Percentiles rank a stretch among this genome's conserved stretches.
Conservation (phyloP, 2,329 filamentous ascomycete genomes). For the Trichophyton simii region DNA sequence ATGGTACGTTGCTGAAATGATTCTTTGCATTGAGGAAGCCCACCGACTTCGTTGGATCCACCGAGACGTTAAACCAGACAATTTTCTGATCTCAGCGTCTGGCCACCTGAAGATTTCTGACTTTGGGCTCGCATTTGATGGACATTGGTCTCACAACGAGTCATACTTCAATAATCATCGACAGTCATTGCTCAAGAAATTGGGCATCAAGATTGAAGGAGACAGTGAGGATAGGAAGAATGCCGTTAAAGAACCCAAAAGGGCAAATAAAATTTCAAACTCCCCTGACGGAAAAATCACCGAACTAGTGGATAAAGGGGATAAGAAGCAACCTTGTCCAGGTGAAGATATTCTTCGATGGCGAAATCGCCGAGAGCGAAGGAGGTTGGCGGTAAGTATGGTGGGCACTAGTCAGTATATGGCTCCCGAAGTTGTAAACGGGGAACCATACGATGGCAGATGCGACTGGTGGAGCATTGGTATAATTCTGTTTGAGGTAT, state of each 20-base stretch:
- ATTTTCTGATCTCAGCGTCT: conserved; percentile 78
- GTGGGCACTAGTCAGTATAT: conserved; percentile 97
- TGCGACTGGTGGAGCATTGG: conserved; percentile 98
- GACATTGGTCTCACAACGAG: conserved; percentile 86
- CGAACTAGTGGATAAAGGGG: conserved; percentile 23
- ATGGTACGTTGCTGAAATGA: conserved; percentile 93
- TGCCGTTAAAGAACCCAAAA: conserved; percentile 26
- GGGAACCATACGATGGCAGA: conserved; percentile 73
- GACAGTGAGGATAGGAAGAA: conserved; percentile 58
- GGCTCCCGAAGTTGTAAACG: conserved; percentile 83
- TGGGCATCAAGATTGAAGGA: conserved; percentile 61
- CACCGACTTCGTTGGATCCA: conserved; percentile 85
- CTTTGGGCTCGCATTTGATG: conserved; percentile 89
- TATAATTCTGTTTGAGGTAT: conserved; percentile 74
- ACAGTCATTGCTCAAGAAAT: conserved; percentile 61
- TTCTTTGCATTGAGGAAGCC: conserved; percentile 83
- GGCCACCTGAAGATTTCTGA: conserved; percentile 94
- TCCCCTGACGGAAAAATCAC: background rate
- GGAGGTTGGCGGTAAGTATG: conserved; percentile 66
- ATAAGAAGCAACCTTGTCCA: conserved; percentile 16
- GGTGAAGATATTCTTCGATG: conserved; percentile 50
- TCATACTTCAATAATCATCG: conserved; percentile 75
- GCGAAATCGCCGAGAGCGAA: conserved; percentile 56
- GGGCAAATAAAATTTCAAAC: conserved; percentile 2
- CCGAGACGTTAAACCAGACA: conserved; percentile 92